A percentile compares a stretch with the other conserved stretches of the same genome.
Evolutionary conservation across 768 basidiomycete genomes (phyloP).

Genomic region (Dacryopinax primogenitus): DNA sequence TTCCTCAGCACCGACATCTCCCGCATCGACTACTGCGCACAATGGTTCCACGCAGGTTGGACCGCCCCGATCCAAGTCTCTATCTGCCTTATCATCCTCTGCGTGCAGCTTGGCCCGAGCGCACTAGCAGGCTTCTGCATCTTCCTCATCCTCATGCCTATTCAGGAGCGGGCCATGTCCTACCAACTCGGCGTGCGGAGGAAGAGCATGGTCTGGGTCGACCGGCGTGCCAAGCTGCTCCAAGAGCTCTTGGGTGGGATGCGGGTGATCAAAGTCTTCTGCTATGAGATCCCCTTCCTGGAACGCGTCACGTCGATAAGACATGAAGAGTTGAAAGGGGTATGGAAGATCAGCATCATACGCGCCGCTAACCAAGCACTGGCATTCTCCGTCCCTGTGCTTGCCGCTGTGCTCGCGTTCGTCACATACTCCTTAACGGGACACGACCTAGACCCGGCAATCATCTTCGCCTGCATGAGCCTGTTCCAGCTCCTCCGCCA

Average conservation of each 20-base stretch:
- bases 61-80: constrained; percentile 10
- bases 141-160: constrained; percentile 47
- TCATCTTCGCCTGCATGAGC: constrained; percentile 55
- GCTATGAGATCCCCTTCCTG: constrained; percentile 56
- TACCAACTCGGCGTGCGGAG: constrained; percentile 43
- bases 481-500: constrained; percentile 55
- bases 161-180: constrained; percentile 53
- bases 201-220: constrained; percentile 48
- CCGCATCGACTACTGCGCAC: constrained; percentile 36
- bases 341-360: constrained; percentile 45
- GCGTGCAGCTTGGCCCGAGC: constrained; percentile 47
- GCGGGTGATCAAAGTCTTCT: constrained; percentile 67
- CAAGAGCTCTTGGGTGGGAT: constrained; percentile 54
- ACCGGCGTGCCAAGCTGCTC: constrained; percentile 48
- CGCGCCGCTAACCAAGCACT: constrained; percentile 52
- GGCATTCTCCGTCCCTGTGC: constrained; percentile 46
- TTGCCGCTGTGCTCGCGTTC: constrained; percentile 55
- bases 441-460: constrained; percentile 45
- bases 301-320: constrained; percentile 45
- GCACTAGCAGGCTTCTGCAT: constrained; percentile 58
- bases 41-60: constrained; percentile 43
- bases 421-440: constrained; percentile 49
- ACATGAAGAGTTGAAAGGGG: constrained; percentile 41
- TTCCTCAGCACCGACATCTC: constrained; percentile 53
- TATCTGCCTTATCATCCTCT: constrained; percentile 10